Evolutionary conservation across 441 rosid genomes (phyloP).

Genomic region (Sinapis alba): DNA sequence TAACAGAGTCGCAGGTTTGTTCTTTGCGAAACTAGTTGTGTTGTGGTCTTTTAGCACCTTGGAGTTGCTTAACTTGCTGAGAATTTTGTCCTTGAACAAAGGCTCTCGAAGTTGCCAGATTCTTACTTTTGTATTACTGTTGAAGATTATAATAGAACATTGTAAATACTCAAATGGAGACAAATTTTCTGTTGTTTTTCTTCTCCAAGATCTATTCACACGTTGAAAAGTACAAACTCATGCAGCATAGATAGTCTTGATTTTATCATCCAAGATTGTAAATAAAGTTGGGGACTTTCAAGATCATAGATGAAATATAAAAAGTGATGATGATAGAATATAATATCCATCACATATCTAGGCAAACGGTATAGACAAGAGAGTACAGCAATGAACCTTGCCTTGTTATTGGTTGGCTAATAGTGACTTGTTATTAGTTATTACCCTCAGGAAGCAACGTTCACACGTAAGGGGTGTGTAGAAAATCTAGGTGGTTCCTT

Average conservation of each 20-base stretch:
- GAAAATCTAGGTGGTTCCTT: too few species aligned
- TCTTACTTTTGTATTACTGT: constrained; percentile 24
- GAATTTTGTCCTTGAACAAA: constrained; percentile 20
- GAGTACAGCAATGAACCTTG: background rate
- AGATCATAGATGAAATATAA: background rate
- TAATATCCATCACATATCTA: background rate
- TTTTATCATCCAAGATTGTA: background rate
- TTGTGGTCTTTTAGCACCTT: background rate
- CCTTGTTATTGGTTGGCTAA: background rate
- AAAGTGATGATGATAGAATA: background rate
- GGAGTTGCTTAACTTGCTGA: constrained; percentile 29
- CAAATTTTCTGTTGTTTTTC: constrained; percentile 11
- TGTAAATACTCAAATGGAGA: constrained; percentile 26
- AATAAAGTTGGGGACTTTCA: background rate
- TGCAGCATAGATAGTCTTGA: background rate
- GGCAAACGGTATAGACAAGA: background rate
- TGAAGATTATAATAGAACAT: constrained; percentile 28
- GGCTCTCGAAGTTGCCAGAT: constrained; percentile 5
- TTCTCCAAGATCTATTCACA: constrained; percentile 18
- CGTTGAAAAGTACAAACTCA: background rate
- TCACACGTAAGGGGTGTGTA: too few species aligned
- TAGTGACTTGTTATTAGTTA: background rate
- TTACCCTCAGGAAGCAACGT: too few species aligned
- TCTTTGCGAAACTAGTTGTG: constrained; percentile 10
- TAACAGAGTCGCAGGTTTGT: background rate